Conservation (phyloP, 148 eudicot species). For the Rheum nobile region DNA sequence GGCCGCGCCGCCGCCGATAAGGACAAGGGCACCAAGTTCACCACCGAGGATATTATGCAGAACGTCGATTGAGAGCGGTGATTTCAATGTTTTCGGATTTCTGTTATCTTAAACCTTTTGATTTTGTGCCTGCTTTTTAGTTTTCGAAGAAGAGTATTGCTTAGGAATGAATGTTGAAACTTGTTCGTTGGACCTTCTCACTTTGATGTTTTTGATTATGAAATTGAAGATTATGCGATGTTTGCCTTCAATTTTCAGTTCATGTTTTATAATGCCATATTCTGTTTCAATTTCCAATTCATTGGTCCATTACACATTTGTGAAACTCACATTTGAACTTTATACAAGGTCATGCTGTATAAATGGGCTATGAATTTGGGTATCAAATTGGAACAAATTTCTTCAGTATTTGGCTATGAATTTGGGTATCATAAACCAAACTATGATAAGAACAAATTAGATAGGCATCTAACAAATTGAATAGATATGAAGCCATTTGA, state of each 20-base stretch:
- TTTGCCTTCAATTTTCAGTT: neutral
- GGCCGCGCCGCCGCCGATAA: constrained; percentile 57
- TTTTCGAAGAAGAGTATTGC: neutral
- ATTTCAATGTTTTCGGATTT: neutral
- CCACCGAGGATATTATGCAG: constrained; percentile 22
- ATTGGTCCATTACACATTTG: too few relatives aligned
- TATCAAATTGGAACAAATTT: too few relatives aligned
- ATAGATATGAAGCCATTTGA: too few relatives aligned
- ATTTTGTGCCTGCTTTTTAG: neutral
- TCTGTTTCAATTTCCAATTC: neutral
- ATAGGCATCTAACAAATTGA: too few relatives aligned
- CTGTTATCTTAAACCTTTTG: neutral
- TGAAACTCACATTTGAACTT: too few relatives aligned
- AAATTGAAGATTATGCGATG: neutral
- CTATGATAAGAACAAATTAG: too few relatives aligned
- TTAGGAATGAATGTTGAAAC: neutral
- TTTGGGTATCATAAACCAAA: too few relatives aligned
- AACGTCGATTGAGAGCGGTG: constrained; percentile 8
- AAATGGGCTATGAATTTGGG: too few relatives aligned
- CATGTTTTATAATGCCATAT: too few relatives aligned
- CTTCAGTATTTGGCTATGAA: too few relatives aligned
- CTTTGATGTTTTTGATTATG: neutral
- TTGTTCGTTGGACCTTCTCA: neutral
- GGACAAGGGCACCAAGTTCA: constrained; percentile 63
- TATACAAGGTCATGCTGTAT: too few relatives aligned